phyloP scores from a whole-genome alignment of 805 yeast genomes.

The Maudiozyma barnettii region DNA sequence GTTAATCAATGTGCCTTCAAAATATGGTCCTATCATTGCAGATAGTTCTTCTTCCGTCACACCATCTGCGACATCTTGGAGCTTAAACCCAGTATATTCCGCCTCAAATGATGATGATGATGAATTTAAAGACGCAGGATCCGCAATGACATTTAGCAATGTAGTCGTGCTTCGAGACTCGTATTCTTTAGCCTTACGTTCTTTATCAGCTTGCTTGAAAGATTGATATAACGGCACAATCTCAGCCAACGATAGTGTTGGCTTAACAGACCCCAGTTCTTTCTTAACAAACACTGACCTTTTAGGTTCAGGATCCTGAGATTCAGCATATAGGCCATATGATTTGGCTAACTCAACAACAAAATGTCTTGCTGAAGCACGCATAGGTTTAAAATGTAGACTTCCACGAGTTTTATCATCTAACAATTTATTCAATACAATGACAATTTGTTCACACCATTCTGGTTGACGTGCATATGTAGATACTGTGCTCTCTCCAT shows the following conservation, averaged over 20 bases:
- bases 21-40: slow-evolving; percentile 23
- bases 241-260: slow-evolving; percentile 18
- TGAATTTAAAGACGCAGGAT: slow-evolving; percentile 4
- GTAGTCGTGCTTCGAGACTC: slow-evolving; percentile 19
- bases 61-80: slow-evolving; percentile 46
- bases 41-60: slow-evolving; percentile 39
- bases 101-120: slow-evolving; percentile 6
- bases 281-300: slow-evolving; percentile 57
- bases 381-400: slow-evolving; percentile 68
- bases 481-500: slow-evolving; percentile 38
- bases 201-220: slow-evolving; percentile 28
- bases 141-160: slow-evolving; percentile 18
- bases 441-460: slow-evolving; percentile 66
- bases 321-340: slow-evolving; percentile 52
- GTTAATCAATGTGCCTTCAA: slow-evolving; percentile 22
- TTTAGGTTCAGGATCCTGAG: slow-evolving; percentile 76
- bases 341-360: slow-evolving; percentile 57
- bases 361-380: slow-evolving; percentile 55
- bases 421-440: slow-evolving; percentile 41
- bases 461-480: slow-evolving; percentile 45
- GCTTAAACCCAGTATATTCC: slow-evolving; percentile 43
- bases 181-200: slow-evolving; percentile 22
- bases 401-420: slow-evolving; percentile 31
- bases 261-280: slow-evolving; percentile 22
- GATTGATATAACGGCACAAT: slow-evolving; percentile 39